Base-by-base conservation (phyloP, 106 monocot genomes). In the Ottelia alismoides region DNA sequence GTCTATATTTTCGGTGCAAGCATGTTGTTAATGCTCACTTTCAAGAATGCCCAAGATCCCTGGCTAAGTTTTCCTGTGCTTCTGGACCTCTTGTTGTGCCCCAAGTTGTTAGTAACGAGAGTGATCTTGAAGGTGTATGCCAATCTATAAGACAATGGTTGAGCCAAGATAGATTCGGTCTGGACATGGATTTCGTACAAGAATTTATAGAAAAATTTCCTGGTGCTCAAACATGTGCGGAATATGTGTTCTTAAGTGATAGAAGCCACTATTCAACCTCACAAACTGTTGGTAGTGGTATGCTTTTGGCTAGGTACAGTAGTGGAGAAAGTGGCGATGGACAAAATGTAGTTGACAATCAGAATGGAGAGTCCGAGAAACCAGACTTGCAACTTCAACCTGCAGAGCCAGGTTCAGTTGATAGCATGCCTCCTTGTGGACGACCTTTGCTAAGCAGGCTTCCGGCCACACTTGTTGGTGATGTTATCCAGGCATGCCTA, bases 181-280 rank as follows among this genome's bases (percentile, higher is more conserved):
- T 98, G 66, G 85, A 98, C 49, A 63, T 79, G 61, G 85, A 61
- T 57, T 86, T 98, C 75, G 72, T 75, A 25, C 85, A 85, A 52
- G 98, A 98, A 76, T 63, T 98, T 31, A 67, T 98, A 26, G 98
- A 90, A 76, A 76, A 57, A 2, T 71, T 90, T 75, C 77, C 85
- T 65, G 72, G 69, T 62, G 76, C 82, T 16, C 72, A 47, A 60
- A 46, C 60, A 49, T 98, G 89, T 74, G 51, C 74, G 25, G 27
- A 46, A 17, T 98, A 98, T 60, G 64, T 71, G 24, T 72, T 76
- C 56, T 47, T 98, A 52, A 66, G 43, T 24, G 61, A 86, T 59
- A 85, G 90, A 57, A 65, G 14, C 14, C 62, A 79, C 51, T 75
- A 61, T 57, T 45, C 43, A 30, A 58, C 57, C 24, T 67, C 74